Conservation (phyloP, 805 yeast species). For the Starmerella apicola region DNA sequence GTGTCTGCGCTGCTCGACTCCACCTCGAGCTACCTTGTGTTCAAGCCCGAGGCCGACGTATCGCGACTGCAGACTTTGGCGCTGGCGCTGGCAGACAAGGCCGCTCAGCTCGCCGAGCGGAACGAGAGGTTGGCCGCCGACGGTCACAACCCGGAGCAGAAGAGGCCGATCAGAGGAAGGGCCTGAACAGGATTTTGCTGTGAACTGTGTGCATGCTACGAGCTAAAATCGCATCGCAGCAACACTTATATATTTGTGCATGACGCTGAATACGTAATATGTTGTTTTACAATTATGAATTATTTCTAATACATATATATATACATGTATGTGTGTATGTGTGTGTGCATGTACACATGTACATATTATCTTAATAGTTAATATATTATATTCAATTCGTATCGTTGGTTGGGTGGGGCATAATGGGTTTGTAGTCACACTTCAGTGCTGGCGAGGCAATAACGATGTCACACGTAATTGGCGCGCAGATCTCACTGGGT, state of each 20-base stretch:
- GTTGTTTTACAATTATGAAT: no score
- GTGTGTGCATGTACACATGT: no score
- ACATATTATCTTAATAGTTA: no score
- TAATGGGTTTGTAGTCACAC: no score
- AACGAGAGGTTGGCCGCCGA: constrained; percentile 74
- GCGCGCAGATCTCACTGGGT: no score
- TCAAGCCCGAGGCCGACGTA: constrained; percentile 66
- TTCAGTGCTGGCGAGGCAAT: no score
- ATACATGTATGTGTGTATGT: no score
- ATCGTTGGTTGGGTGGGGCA: no score
- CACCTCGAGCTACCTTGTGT: constrained; percentile 47
- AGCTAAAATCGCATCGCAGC: neutral
- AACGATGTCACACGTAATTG: no score
- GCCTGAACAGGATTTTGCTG: neutral
- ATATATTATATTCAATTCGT: no score
- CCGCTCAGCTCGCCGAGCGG: constrained; percentile 63
- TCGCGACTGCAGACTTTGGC: constrained; percentile 82
- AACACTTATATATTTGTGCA: neutral
- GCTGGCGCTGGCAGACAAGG: constrained; percentile 68
- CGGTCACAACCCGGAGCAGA: constrained; percentile 40
- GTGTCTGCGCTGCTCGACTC: constrained; percentile 65
- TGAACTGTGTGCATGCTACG: neutral
- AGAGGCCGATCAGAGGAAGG: neutral
- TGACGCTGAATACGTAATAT: no score
- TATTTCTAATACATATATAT: no score